Base-by-base conservation (phyloP, 306 rosid genomes). In the Vigna radiata region DNA sequence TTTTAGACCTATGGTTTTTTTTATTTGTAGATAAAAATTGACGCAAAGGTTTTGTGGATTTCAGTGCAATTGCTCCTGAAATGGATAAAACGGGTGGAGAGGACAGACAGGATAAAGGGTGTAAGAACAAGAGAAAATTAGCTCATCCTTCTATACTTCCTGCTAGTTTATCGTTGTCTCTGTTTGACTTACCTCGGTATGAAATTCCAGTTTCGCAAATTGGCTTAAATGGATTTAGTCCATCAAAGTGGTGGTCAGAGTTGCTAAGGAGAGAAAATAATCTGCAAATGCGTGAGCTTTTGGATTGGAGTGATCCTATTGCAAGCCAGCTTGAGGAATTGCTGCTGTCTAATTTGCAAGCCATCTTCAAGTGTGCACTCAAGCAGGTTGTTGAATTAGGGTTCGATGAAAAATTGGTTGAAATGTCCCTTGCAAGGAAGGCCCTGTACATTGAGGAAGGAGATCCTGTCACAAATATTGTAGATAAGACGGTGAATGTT, bases 251-350 rank as follows among this genome's bases (percentile, higher is more conserved):
- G n/a, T 78, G 64, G 60, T 44, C 67, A 46, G 76, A 79, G 68
- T 62, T 18, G 65, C 63, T 29, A 29, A 77, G 49, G 37, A 77
- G 43, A 72, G 78, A 54, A 25, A 82, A 83, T 27, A 80, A 83
- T 73, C 48, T 56, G 12, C 71, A 53, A 44, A 68, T 66, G 55
- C 58, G 9, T 53, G 90, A 85, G 62, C 29, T 60, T 81, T 62
- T 50, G 31, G 91, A 89, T 72, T 85, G 93, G 96, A 83, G 74
- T 62, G 89, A 89, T 81, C 88, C 89, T 10, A 77, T 86, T 47
- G 88, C 82, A 19, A 33, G 60, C 23, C 79, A 84, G 72, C 88
- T 91, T 53, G 91, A 87, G 82, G 88, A 80, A 49, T 60, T 84
- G 18, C 48, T 91, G 60, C 23, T 86, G 61, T 68, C 84, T 11